Conservation (phyloP, 768 basidiomycete species). For the Mrakia blollopis region DNA sequence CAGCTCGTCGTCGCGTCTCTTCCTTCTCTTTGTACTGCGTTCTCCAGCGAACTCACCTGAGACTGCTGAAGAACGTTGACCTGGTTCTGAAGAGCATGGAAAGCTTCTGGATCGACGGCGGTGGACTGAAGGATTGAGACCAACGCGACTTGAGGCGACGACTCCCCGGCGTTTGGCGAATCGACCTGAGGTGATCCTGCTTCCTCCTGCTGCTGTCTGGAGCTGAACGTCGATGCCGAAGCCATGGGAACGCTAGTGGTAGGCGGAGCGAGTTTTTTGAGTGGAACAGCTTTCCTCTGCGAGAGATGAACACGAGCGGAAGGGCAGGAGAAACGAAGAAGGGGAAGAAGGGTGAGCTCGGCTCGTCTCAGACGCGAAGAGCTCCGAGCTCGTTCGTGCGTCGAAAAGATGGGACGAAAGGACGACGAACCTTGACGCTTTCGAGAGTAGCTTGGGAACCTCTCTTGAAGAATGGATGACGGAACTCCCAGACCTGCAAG, state of each 20-base stretch:
- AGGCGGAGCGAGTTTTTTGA: slow-evolving; percentile 27
- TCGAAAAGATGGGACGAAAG: background rate
- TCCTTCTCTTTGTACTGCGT: no score
- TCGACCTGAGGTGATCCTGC: background rate
- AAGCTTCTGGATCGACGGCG: background rate
- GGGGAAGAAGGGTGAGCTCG: background rate
- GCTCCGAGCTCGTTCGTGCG: no score
- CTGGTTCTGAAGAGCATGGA: slow-evolving; percentile 16
- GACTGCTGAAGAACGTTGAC: slow-evolving; percentile 23
- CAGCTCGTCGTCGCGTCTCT: background rate
- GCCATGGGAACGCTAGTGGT: background rate
- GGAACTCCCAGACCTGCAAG: slow-evolving; percentile 47
- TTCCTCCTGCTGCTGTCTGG: background rate
- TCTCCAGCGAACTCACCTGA: background rate
- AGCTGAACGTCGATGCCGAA: background rate
- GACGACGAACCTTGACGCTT: slow-evolving; percentile 52
- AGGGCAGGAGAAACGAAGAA: background rate
- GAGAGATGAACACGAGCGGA: no score
- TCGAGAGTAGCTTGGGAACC: slow-evolving; percentile 57
- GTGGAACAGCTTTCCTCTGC: slow-evolving; percentile 32
- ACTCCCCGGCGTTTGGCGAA: background rate
- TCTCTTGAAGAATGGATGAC: slow-evolving; percentile 53
- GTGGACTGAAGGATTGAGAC: background rate
- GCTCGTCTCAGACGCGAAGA: background rate
- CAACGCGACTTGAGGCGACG: background rate